Evolutionary conservation across 2,329 filamentous ascomycete genomes (phyloP), one percentile per base, ranked within the genome.

Genomic region (Fusarium aywerte): DNA sequence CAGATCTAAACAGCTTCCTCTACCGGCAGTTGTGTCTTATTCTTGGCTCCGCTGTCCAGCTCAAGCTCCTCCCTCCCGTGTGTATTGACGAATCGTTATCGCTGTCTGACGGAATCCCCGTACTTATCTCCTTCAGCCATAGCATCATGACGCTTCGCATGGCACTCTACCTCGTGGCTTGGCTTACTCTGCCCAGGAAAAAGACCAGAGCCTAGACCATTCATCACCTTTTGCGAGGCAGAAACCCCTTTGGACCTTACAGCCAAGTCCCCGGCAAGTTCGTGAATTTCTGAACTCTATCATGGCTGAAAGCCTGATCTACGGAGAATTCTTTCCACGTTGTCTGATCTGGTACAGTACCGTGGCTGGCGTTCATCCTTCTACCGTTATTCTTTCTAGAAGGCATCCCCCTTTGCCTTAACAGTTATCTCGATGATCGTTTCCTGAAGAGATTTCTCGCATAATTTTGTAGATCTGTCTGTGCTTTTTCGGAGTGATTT

Each of bases 391-490:
- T 39, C 35, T 56, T 43, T 68, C 57, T 60, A 63, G 66, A 67
- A 67, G 62, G 66, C 58, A 58, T 69, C 66, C 63, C 57, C 66
- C 57, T 67, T 67, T 29, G 32, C 9, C 7, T 42, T 21, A 32
- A 38, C 39, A 39, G 38, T 43, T 43, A n/a, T 23, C 21, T 56
- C 39, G 47, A 39, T 32, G 47, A 39, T 32, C 47, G 23, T 36
- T 25, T 20, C n/a, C 35, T 32, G 53, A 23, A 59, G 60, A 69
- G 49, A 50, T 21, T 52, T 63, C 31, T 68, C 63, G 48, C 65
- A 16, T 38, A 39, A 3, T 36, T 47, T 23, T 36, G 20, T 27
- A 21, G 20, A 42, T 57, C 48, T 33, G 50, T 57, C 48, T 33
- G 50, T 56, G 42, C 40, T 48, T 47, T 44, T 54, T 13, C 58